These are phyloP conservation scores for Cryphonectria nitschkei DNA, from an alignment of 2,329 filamentous ascomycete genomes.

Conservation along the genomic window DNA sequence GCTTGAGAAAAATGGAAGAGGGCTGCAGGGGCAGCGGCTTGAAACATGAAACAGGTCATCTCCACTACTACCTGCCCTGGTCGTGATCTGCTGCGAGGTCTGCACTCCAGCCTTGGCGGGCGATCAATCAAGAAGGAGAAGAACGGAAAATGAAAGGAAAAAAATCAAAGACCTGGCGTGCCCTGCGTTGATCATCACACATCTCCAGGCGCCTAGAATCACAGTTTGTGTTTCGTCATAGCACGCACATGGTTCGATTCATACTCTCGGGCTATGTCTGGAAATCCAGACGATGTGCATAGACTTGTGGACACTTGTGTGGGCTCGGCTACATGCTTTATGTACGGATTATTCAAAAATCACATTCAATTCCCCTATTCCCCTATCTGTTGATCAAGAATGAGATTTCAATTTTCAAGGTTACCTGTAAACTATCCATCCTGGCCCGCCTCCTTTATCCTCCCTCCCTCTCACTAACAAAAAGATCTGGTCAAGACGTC, in stretches of 20 bases:
- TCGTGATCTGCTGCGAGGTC: not conserved
- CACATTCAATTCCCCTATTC: not conserved
- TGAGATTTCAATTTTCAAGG: not conserved
- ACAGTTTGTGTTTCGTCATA: not conserved
- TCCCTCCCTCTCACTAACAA: not conserved
- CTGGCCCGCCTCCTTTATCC: not conserved
- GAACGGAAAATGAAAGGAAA: not conserved
- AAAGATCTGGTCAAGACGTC: not conserved
- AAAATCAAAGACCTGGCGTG: not conserved
- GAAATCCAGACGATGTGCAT: not conserved
- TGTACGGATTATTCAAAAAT: not conserved
- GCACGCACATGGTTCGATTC: not conserved
- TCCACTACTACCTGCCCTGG: not conserved
- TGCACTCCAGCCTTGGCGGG: constrained; percentile 7
- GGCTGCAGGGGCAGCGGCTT: not conserved
- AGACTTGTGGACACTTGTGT: not conserved
- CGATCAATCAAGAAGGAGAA: not conserved
- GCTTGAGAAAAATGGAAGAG: not conserved
- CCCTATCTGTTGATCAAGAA: not conserved
- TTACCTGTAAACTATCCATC: not conserved
- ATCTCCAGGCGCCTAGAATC: not conserved
- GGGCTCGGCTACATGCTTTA: not conserved
- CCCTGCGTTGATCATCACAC: not conserved
- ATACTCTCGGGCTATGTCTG: not conserved
- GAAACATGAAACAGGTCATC: constrained; percentile 5